Percentiles rank a stretch among this genome's conserved stretches.
These are phyloP conservation scores for Cordyceps tenuipes DNA, from an alignment of 2,329 filamentous ascomycete species.

Conservation along the genomic window DNA sequence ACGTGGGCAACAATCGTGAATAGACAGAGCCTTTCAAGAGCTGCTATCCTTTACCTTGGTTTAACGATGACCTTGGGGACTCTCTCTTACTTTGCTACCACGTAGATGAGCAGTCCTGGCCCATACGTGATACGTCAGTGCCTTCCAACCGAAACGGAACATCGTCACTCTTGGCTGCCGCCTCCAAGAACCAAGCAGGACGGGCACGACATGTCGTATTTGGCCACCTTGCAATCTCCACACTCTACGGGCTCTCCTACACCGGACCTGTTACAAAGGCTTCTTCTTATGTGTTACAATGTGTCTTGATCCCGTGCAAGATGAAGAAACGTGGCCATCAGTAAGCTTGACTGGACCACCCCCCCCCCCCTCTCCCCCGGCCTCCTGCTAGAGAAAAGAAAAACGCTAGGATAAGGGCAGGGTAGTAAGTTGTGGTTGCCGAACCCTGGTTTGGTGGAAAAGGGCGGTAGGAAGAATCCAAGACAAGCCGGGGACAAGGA, in stretches of 20 bases:
- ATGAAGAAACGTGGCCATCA: background rate
- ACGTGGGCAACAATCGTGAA: too few species aligned
- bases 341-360: too few species aligned
- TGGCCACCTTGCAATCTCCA: background rate
- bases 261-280: constrained; percentile 3
- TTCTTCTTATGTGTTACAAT: background rate
- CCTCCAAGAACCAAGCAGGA: background rate
- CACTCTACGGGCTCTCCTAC: background rate
- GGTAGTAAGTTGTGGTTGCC: too few species aligned
- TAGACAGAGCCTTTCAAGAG: too few species aligned
- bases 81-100: background rate
- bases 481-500: too few species aligned
- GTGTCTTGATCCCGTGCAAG: background rate
- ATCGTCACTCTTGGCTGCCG: too few species aligned
- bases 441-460: too few species aligned
- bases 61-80: too few species aligned
- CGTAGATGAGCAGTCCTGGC: background rate
- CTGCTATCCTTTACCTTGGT: too few species aligned
- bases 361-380: background rate
- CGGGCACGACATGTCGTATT: background rate
- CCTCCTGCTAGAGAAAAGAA: too few species aligned
- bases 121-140: background rate
- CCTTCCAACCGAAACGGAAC: background rate
- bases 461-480: too few species aligned
- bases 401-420: too few species aligned